Evolutionary conservation across 495 filamentous ascomycete genomes (phyloP).

Genomic region (Tuber umbilicatum): DNA sequence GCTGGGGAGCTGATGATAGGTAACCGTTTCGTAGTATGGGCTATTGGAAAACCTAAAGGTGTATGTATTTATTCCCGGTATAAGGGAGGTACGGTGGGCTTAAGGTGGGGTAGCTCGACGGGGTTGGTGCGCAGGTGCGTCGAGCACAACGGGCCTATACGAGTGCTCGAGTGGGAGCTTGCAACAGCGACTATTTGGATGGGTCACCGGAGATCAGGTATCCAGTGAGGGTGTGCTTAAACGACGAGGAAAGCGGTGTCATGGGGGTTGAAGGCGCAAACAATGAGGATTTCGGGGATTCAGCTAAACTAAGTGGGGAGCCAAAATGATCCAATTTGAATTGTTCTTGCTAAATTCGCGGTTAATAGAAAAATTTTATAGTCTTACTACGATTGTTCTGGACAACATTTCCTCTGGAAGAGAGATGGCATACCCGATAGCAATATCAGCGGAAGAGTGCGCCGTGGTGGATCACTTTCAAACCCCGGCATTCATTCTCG

Average conservation of each 20-base stretch:
- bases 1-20: neutral
- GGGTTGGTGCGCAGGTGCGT: neutral
- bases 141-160: neutral
- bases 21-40: slow-evolving; percentile 13
- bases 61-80: neutral
- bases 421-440: slow-evolving; percentile 48
- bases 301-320: slow-evolving; percentile 14
- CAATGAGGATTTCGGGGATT: neutral
- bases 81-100: neutral
- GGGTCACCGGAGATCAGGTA: neutral
- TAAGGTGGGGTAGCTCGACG: neutral
- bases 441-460: slow-evolving; percentile 43
- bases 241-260: neutral
- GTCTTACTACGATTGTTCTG: slow-evolving; percentile 18
- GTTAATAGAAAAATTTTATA: slow-evolving; percentile 22
- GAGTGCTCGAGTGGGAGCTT: neutral
- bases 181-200: neutral
- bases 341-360: slow-evolving; percentile 3
- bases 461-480: slow-evolving; percentile 42
- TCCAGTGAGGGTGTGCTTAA: neutral
- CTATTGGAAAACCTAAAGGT: slow-evolving; percentile 3
- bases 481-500: slow-evolving; percentile 45
- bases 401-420: too few species aligned
- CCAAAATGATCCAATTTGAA: slow-evolving; percentile 39
- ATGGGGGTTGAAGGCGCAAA: neutral